Percentiles rank a stretch among this genome's conserved stretches.
Evolutionary conservation across 2,329 filamentous ascomycete genomes (phyloP).

Genomic region (Magnaporthiopsis rhizophila): DNA sequence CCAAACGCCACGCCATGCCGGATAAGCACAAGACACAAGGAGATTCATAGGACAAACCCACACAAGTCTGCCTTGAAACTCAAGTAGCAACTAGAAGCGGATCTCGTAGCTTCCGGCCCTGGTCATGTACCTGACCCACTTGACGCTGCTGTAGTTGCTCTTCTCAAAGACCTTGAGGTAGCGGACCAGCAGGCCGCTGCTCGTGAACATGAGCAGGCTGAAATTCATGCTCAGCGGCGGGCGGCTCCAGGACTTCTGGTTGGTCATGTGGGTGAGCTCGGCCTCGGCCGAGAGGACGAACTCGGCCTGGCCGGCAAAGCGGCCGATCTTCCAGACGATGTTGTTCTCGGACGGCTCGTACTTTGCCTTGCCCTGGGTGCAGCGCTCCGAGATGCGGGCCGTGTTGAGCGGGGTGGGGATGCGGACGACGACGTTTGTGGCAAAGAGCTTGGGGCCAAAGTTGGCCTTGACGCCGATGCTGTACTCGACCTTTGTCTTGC

Average conservation of each 20-base stretch:
- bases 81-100: conserved; percentile 41
- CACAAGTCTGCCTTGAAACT: background rate
- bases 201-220: conserved; percentile 95
- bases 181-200: conserved; percentile 80
- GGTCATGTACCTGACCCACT: conserved; percentile 99
- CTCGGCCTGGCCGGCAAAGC: conserved; percentile 98
- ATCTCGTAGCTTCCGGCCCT: conserved; percentile 97
- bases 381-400: conserved; percentile 81
- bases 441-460: conserved; percentile 92
- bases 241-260: conserved; percentile 92
- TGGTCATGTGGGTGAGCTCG: conserved; percentile 91
- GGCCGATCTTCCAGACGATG: conserved; percentile 97
- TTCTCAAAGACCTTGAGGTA: conserved; percentile 99
- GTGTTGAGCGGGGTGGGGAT: conserved; percentile 97
- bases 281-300: conserved; percentile 93
- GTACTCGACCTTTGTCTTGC: conserved; percentile 96
- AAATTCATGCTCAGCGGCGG: conserved; percentile 90
- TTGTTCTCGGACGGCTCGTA: conserved; percentile 98
- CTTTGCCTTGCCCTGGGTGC: conserved; percentile 93
- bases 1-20: conserved; percentile 7
- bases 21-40: background rate
- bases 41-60: background rate
- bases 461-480: conserved; percentile 97
- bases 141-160: conserved; percentile 96
- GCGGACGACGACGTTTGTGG: conserved; percentile 88